These are phyloP conservation scores for Hygrophorus pudorinus DNA, from an alignment of 768 basidiomycete species.

Conservation along the genomic window DNA sequence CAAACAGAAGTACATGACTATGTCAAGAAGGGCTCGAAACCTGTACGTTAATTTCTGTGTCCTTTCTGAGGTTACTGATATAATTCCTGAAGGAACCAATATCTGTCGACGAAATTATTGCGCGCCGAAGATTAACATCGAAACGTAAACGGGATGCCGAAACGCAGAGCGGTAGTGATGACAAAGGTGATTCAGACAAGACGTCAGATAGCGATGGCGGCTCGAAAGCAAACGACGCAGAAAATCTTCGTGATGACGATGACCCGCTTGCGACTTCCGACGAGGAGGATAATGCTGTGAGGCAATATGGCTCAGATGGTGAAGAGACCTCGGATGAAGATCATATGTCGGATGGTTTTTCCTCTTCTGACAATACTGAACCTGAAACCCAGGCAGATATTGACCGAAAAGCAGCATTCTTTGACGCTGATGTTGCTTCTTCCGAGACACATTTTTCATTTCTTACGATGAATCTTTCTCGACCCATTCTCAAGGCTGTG, in stretches of 20 bases:
- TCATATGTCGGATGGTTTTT: conserved; percentile 20
- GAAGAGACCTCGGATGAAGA: conserved; percentile 6
- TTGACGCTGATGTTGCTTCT: conserved; percentile 48
- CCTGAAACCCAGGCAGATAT: conserved; percentile 55
- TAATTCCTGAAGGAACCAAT: conserved; percentile 48
- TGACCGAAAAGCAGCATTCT: conserved; percentile 83
- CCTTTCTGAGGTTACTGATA: conserved; percentile 3
- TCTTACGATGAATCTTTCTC: conserved; percentile 89
- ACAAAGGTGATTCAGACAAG: conserved; percentile 26
- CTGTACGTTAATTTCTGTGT: conserved; percentile 31
- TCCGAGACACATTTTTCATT: conserved; percentile 66
- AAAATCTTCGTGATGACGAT: conserved; percentile 16
- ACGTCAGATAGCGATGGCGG: conserved; percentile 24
- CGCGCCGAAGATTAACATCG: conserved; percentile 44
- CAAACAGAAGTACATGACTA: conserved; percentile 37
- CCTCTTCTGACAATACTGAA: conserved; percentile 29
- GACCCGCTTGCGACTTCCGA: conserved; percentile 27
- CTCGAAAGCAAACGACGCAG: conserved; percentile 9
- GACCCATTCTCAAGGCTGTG: conserved; percentile 85
- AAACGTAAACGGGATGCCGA: conserved; percentile 58
- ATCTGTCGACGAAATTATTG: conserved; percentile 89
- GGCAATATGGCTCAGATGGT: too few species aligned
- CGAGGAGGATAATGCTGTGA: conserved; percentile 28
- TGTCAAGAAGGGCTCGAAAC: conserved; percentile 53
- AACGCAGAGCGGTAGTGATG: conserved; percentile 29